Base-by-base conservation (phyloP, 1,139 yeast genomes). In the Geotrichum citri-aurantii region DNA sequence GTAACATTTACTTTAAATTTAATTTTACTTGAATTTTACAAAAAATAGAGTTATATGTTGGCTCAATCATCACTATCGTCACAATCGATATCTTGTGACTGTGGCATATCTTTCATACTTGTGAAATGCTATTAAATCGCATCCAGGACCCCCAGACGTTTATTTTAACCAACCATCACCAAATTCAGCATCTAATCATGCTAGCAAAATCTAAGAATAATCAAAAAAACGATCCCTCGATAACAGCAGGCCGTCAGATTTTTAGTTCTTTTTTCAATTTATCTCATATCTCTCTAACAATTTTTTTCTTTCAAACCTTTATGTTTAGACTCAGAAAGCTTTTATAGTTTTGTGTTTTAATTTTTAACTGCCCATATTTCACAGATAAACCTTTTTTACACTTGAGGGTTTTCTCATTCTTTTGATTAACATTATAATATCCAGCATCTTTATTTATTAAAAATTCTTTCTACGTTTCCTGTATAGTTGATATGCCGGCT, bases 401-500 rank as follows among this genome's bases (percentile, higher is more conserved):
- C n/a, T n/a, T n/a, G n/a, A n/a, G n/a, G n/a, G n/a, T 17, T 23
- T 11, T 31, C 12, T 48, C 3, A 29, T 21, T 19, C 33, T 4
- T 42, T 42, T 31, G 19, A 14, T 19, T 26, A 29, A 10, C 17
- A 17, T 24, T 14, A 48, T 4, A 26, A 33, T 10, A 5, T 27
- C 17, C 23, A 44, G 48, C 24, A 14, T 31, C 24, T 19, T 14
- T 29, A 17, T 26, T 29, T 23, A 17, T 27, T n/a, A 23, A 24
- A 23, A 27, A 21, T 21, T 26, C 23, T 7, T 29, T 6, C 19
- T 31, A 27, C n/a, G 19, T 23, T 21, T 29, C 7, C 27, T 48
- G 54, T 51, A 48, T 48, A 48, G 40, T 19, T 51, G 54, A 51
- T 51, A 40, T 51, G 37, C 54, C 54, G 44, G 44, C 31, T 14